Evolutionary conservation across 1,139 yeast genomes (phyloP).

Genomic region (Candida neerlandica): DNA sequence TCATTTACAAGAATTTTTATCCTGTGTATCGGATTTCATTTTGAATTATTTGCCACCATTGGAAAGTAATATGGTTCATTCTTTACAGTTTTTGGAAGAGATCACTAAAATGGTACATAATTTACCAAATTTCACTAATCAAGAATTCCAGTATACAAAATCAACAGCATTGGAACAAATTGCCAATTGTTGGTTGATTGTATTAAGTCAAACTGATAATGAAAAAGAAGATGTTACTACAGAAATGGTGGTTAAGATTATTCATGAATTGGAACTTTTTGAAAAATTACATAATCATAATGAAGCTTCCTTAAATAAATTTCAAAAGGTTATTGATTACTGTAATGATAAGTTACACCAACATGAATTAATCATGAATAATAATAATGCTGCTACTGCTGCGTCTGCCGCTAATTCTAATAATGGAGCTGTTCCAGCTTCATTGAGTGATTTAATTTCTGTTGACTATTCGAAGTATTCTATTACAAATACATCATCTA

Average conservation of each 20-base stretch:
- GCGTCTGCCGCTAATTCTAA: background rate
- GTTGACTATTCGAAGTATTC: slow-evolving; percentile 52
- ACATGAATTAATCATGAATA: slow-evolving; percentile 26
- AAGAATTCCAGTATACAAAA: slow-evolving; percentile 73
- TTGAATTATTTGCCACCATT: slow-evolving; percentile 80
- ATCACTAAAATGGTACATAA: slow-evolving; percentile 61
- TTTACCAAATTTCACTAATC: slow-evolving; percentile 72
- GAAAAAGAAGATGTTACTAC: slow-evolving; percentile 19
- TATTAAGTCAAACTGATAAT: slow-evolving; percentile 41
- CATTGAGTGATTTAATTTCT: slow-evolving; percentile 44
- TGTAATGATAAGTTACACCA: slow-evolving; percentile 42
- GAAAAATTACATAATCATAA: slow-evolving; percentile 62
- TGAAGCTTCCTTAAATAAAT: slow-evolving; percentile 52
- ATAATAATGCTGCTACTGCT: slow-evolving; percentile 17
- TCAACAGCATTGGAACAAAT: slow-evolving; percentile 79
- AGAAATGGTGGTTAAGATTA: slow-evolving; percentile 30
- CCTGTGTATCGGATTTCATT: slow-evolving; percentile 78
- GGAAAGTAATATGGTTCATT: slow-evolving; percentile 53
- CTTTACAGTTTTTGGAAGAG: slow-evolving; percentile 68
- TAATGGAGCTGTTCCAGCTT: slow-evolving; percentile 14
- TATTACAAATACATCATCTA: slow-evolving; percentile 15
- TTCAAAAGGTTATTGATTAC: slow-evolving; percentile 49
- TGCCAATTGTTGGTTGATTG: slow-evolving; percentile 72
- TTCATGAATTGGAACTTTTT: slow-evolving; percentile 36
- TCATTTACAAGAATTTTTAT: slow-evolving; percentile 70